phyloP scores from a whole-genome alignment of 306 rosid genomes.

The Castanea crenata region DNA sequence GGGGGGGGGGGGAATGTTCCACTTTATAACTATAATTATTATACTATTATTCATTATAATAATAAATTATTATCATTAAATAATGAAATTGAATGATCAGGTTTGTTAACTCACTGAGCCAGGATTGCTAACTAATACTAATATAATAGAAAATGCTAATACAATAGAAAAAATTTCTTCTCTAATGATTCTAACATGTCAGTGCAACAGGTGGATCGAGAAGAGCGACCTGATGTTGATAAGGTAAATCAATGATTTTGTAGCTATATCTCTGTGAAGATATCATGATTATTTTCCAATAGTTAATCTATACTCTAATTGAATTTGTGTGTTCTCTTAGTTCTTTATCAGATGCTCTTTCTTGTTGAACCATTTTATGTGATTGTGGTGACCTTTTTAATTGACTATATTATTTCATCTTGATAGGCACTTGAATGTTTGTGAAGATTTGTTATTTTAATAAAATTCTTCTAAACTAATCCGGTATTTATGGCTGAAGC shows the following conservation, averaged over 20 bases:
- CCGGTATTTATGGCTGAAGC: neutral
- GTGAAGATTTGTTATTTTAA: neutral
- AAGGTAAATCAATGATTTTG: constrained; percentile 49
- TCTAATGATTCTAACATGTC: constrained; percentile 26
- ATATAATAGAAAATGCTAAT: no score
- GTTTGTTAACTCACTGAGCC: no score
- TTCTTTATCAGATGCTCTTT: neutral
- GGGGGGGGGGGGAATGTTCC: no score
- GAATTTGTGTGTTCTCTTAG: neutral
- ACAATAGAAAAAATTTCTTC: neutral
- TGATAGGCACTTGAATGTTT: neutral
- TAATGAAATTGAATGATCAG: no score
- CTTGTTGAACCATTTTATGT: neutral
- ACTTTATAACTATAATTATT: no score
- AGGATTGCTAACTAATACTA: no score
- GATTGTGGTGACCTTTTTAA: neutral
- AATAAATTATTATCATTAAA: no score
- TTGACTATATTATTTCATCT: neutral
- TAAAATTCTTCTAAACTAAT: neutral
- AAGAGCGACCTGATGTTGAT: constrained; percentile 97
- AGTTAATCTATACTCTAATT: neutral
- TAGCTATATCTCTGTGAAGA: neutral
- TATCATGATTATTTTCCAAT: neutral
- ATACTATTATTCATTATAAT: no score
- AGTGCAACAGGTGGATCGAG: constrained; percentile 81